Conservation (phyloP, 148 eudicot species). For the Chenopodium album region DNA sequence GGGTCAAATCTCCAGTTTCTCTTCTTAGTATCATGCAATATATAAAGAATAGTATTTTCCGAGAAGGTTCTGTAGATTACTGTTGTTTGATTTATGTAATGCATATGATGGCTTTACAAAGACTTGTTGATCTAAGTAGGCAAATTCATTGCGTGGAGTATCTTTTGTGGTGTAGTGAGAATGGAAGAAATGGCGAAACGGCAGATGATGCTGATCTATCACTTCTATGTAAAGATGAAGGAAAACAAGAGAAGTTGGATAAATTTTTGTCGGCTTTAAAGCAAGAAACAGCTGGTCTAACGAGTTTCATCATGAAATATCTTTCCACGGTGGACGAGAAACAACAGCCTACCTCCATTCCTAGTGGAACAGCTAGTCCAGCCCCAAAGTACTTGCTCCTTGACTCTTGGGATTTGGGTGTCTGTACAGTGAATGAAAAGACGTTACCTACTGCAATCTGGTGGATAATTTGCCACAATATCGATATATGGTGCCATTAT, state of each 20-base stretch:
- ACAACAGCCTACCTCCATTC: constrained; percentile 23
- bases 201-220: constrained; percentile 36
- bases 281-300: constrained; percentile 72
- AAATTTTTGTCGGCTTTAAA: constrained; percentile 39
- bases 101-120: constrained; percentile 73
- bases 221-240: constrained; percentile 31
- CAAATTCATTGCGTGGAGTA: constrained; percentile 63
- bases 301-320: constrained; percentile 48
- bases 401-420: constrained; percentile 50
- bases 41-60: constrained; percentile 38
- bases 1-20: constrained; percentile 68
- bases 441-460: constrained; percentile 65
- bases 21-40: constrained; percentile 47
- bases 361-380: constrained; percentile 19
- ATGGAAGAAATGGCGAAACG: constrained; percentile 24
- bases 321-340: constrained; percentile 37
- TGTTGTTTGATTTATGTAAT: constrained; percentile 60
- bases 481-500: constrained; percentile 76
- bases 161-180: constrained; percentile 41
- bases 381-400: constrained; percentile 15
- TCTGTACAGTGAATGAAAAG: constrained; percentile 57
- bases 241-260: constrained; percentile 38
- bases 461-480: constrained; percentile 72
- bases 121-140: constrained; percentile 83
- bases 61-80: constrained; percentile 37